Conservation (phyloP, 1,284 basidiomycete species). For the Fomitopsis pinicola region DNA sequence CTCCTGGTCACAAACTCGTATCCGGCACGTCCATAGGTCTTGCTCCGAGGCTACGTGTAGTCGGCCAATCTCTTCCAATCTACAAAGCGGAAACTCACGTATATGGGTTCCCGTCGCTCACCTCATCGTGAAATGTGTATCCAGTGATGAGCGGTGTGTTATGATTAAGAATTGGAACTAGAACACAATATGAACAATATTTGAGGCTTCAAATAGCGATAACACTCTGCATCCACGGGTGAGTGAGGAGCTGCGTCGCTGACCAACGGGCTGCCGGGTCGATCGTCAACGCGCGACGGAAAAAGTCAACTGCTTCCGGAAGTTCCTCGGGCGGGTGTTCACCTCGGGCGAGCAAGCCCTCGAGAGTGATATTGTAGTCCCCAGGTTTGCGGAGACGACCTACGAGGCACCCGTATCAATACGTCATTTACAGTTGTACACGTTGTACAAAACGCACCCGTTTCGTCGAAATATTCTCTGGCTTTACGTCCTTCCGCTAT, state of each 20-base stretch:
- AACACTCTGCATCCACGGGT: conserved; percentile 5
- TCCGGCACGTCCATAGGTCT: no score
- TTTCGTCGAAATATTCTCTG: neutral
- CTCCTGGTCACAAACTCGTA: no score
- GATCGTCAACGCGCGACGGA: conserved; percentile 6
- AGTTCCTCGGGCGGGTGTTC: conserved; percentile 1
- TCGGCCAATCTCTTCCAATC: no score
- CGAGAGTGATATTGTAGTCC: conserved; percentile 1
- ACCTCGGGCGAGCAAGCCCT: conserved; percentile 1
- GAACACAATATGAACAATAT: no score
- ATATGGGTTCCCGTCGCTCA: no score
- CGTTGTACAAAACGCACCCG: neutral
- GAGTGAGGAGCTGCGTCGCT: conserved; percentile 5
- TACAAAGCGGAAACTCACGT: no score
- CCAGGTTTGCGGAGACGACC: neutral
- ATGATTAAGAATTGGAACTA: no score
- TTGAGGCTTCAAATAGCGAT: neutral
- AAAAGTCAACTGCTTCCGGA: conserved; percentile 1
- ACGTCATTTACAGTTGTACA: neutral
- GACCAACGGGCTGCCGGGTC: conserved; percentile 9
- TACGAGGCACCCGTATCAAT: neutral
- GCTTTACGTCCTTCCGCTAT: neutral
- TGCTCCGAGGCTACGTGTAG: no score
- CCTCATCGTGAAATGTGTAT: no score
- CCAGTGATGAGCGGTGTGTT: no score